Percentiles rank a stretch among this genome's conserved stretches.
Conservation (phyloP, 768 basidiomycete species). For the Phanerochaete carnosa region DNA sequence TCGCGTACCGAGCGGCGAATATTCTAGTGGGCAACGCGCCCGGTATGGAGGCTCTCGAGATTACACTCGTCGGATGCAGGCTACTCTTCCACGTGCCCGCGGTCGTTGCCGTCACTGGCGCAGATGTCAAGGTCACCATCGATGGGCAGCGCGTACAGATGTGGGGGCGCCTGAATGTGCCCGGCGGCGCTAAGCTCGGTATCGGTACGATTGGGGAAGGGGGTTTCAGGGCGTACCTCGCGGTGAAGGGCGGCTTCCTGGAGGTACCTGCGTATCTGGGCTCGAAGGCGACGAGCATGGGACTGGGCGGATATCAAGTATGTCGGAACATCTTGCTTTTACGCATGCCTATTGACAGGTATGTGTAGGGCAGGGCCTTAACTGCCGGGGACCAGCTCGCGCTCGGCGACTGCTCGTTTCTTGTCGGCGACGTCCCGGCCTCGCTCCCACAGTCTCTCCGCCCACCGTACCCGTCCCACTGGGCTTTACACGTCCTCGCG, state of each 20-base stretch:
- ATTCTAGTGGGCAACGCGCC: conserved; percentile 51
- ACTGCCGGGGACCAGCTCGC: conserved; percentile 47
- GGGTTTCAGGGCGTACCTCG: conserved; percentile 56
- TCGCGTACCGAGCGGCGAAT: conserved; percentile 56
- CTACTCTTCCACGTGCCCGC: conserved; percentile 48
- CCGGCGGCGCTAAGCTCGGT: conserved; percentile 39
- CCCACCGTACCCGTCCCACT: conserved; percentile 46
- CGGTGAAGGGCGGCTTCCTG: conserved; percentile 59
- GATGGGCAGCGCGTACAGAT: conserved; percentile 35
- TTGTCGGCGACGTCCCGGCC: conserved; percentile 11
- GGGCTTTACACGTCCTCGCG: conserved; percentile 51
- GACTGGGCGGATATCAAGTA: conserved; percentile 58
- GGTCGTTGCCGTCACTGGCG: conserved; percentile 57
- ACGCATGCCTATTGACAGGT: background rate
- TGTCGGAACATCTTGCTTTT: conserved; percentile 1
- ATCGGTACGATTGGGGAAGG: conserved; percentile 29
- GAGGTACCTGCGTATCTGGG: conserved; percentile 52
- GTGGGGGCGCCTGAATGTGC: conserved; percentile 50
- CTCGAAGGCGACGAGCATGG: conserved; percentile 64
- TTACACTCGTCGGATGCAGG: conserved; percentile 43
- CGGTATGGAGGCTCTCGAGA: conserved; percentile 53
- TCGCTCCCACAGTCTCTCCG: conserved; percentile 28
- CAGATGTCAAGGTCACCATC: conserved; percentile 38
- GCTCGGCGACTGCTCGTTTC: conserved; percentile 32
- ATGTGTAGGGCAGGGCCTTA: conserved; percentile 46